Evolutionary conservation across 2,329 filamentous ascomycete species (phyloP), one percentile per base, ranked within the genome.

Genomic region (Colletotrichum echinochloae): DNA sequence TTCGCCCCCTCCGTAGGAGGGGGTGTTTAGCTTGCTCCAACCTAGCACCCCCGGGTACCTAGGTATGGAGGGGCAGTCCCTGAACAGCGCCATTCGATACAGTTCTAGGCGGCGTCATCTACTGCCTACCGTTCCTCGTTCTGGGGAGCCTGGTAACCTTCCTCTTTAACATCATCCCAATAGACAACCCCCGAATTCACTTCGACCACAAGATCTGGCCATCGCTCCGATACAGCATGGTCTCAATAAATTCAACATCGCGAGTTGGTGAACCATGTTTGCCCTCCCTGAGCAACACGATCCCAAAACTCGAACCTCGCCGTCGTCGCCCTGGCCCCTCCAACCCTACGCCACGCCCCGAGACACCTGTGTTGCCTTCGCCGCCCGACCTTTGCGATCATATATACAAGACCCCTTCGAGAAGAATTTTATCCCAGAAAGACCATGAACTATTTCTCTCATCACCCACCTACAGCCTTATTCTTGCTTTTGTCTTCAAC

Each of bases 401-500:
- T 77, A 82, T 80, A 7, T 97, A 93, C 83, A 83, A 85, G 68
- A 83, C 83, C 7, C 96, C 96, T 0, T 88, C 86, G 16, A 88
- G 95, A 71, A 89, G 95, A 11, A 98, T 99, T 62, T 83, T 99
- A 16, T 95, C 94, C 3, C 85, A 85, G 2, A 84, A 88, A 59
- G 96, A 99, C 75, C 95, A 97, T 78, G 87, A 93, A 23, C 82
- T 94, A 5, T 99, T 98, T 76, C 86, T 94, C 23, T 83, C 88
- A 0, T 98, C 95, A 0, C 85, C 91, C 0, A 91, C 95, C 8
- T 92, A 93, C 79, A 85, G 85, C 9, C 87, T 98, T 49, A 87
- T 99, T 52, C 84, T 93, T 68, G 90, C 93, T 26, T 99, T 97
- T 82, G 87, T 98, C 72, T 98, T 97, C 80, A 88, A 89, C 12